phyloP scores from a whole-genome alignment of 2,329 filamentous ascomycete species.

The Fusarium sp. region DNA sequence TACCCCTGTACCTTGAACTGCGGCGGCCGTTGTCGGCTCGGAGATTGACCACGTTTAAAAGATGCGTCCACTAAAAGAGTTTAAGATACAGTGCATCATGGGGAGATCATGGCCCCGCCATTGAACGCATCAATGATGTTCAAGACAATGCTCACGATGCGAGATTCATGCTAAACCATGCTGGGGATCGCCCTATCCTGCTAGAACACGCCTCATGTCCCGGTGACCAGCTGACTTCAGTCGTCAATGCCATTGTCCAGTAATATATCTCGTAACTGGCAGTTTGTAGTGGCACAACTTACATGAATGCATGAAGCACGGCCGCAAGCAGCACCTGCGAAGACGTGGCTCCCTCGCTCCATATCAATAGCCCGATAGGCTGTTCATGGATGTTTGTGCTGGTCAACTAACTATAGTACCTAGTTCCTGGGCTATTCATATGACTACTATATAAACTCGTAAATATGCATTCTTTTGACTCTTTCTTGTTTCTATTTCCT shows the following conservation, averaged over 20 bases:
- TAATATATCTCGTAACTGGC: conserved; percentile 19
- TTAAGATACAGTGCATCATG: conserved; percentile 28
- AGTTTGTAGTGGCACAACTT: conserved; percentile 36
- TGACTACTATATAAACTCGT: conserved; percentile 32
- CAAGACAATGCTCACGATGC: conserved; percentile 16
- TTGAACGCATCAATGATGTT: conserved; percentile 16
- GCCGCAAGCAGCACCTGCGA: conserved; percentile 16
- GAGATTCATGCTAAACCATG: conserved; percentile 28
- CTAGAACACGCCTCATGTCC: conserved; percentile 26
- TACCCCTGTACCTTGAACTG: conserved; percentile 5
- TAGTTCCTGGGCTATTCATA: background rate
- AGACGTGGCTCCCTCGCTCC: conserved; percentile 28
- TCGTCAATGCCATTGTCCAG: conserved; percentile 21
- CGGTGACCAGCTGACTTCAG: conserved; percentile 39
- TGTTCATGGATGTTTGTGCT: conserved; percentile 7
- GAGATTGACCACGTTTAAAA: conserved; percentile 26
- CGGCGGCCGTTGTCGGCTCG: conserved; percentile 29
- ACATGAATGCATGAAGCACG: conserved; percentile 28
- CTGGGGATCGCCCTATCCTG: conserved; percentile 22
- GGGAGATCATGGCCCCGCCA: conserved; percentile 19
- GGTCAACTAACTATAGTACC: background rate
- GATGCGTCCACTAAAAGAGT: conserved; percentile 13
- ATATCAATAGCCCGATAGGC: conserved; percentile 24
- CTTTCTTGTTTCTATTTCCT: background rate
- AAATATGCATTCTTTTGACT: background rate